Base-by-base conservation (phyloP, 208 protist genomes). In the Kentomonas sorsogonicus region DNA sequence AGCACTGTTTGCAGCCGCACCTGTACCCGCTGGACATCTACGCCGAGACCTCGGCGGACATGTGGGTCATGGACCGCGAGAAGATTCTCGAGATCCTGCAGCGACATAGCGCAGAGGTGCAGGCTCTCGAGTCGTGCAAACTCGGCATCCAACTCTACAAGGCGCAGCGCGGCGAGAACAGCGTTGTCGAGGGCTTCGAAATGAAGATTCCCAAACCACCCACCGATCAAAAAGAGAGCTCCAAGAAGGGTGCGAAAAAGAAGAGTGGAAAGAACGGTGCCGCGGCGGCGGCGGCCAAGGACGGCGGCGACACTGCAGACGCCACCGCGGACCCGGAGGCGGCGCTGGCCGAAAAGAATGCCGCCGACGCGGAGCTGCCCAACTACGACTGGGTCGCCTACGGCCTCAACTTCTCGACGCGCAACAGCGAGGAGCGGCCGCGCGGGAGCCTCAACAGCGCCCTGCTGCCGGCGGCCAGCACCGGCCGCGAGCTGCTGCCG, bases 131-230 rank as follows among this genome's bases (percentile, higher is more conserved):
- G 41, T 78, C 92, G 46, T 89, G 81, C 51, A 75, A 80, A 15
- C 83, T 89, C 53, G 88, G 88, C 50, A 80, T 93, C 53, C 64
- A 53, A 4, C 74, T 93, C 54, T 90, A 78, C 63, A 71, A 75
- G 10, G 69, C 74, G 26, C 86, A 86, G 48, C 60, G 79, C 29
- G 83, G 86, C 0, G 63, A 72, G 22, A 51, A 60, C 16, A 91
- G 77, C 54, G 66, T 91, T 38, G 51, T 74, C 18, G 83, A 85
- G 44, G 67, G 66, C 18, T 72, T 67, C 54, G 47, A 64, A 9
- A n/a, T n/a, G n/a, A n/a, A n/a, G n/a, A n/a, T n/a, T n/a, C n/a
- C n/a, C n/a, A n/a, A n/a, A n/a, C n/a, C n/a, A n/a, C n/a, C n/a
- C n/a, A n/a, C n/a, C n/a, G n/a, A n/a, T n/a, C n/a, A n/a, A n/a